A percentile compares a stretch with the other conserved stretches of the same genome.
Evolutionary conservation across 768 basidiomycete species (phyloP).

Genomic region (Lentinula detonsa): DNA sequence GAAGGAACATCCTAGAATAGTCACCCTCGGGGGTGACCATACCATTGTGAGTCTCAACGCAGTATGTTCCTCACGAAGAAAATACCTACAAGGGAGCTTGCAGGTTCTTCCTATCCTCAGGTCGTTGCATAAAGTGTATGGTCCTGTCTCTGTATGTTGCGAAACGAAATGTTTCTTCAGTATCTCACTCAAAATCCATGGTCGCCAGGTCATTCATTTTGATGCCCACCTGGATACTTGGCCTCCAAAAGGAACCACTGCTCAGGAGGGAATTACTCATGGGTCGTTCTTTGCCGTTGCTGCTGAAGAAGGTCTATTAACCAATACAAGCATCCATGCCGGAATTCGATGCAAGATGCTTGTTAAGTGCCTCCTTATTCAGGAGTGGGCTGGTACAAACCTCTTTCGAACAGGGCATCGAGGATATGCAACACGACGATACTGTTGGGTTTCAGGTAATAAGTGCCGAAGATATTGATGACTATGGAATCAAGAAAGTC

Average conservation of each 20-base stretch:
- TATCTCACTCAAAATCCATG: constrained; percentile 37
- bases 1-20: constrained; percentile 54
- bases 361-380: background rate
- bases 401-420: constrained; percentile 27
- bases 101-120: constrained; percentile 61
- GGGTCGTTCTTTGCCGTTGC: constrained; percentile 68
- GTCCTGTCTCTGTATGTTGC: constrained; percentile 54
- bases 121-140: constrained; percentile 60
- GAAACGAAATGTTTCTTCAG: constrained; percentile 48
- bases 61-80: background rate
- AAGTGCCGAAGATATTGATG: constrained; percentile 60
- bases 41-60: constrained; percentile 40
- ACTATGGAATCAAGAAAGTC: constrained; percentile 49
- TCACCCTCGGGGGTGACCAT: constrained; percentile 69
- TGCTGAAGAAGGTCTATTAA: constrained; percentile 50
- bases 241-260: constrained; percentile 29
- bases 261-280: constrained; percentile 51
- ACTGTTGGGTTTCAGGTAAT: constrained; percentile 58
- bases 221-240: constrained; percentile 63
- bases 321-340: constrained; percentile 60
- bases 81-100: background rate
- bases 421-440: constrained; percentile 47
- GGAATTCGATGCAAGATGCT: constrained; percentile 60
- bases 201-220: constrained; percentile 57
- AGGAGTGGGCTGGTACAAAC: too few species aligned